These are phyloP conservation scores for Yamadazyma takamatsuzukensis DNA, from an alignment of 805 yeast genomes.

Conservation along the genomic window DNA sequence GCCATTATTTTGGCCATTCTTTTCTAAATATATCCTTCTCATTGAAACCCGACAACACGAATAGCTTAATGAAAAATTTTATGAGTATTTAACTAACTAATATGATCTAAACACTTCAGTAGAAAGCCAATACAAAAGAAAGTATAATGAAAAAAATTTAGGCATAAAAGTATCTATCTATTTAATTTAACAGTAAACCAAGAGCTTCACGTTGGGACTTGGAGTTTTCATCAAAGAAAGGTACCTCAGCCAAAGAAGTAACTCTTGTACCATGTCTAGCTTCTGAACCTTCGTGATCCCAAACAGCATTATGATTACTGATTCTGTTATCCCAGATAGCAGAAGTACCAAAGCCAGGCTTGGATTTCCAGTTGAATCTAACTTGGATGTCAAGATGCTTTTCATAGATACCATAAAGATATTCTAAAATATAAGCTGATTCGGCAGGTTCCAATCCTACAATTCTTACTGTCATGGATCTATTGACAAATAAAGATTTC, in stretches of 20 bases:
- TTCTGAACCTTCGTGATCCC: constrained; percentile 44
- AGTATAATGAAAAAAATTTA: too few relatives aligned
- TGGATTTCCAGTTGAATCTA: constrained; percentile 48
- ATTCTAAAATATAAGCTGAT: constrained; percentile 42
- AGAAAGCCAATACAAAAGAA: too few relatives aligned
- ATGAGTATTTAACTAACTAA: too few relatives aligned
- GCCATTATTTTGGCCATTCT: too few relatives aligned
- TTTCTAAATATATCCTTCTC: too few relatives aligned
- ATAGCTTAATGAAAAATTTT: too few relatives aligned
- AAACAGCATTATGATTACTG: constrained; percentile 49
- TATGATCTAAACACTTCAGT: too few relatives aligned
- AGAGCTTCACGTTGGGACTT: constrained; percentile 51
- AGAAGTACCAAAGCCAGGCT: constrained; percentile 41
- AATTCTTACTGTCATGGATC: constrained; percentile 47
- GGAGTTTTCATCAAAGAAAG: constrained; percentile 46
- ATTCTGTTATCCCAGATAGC: constrained; percentile 61
- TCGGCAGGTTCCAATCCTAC: constrained; percentile 51
- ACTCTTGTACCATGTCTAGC: constrained; percentile 51
- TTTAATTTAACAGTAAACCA: constrained; percentile 25
- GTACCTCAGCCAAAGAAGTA: constrained; percentile 48
- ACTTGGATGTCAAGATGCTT: constrained; percentile 54
- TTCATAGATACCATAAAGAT: constrained; percentile 44
- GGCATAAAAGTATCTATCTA: too few relatives aligned
- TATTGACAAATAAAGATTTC: constrained; percentile 53
- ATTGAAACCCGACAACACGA: too few relatives aligned